Evolutionary conservation across 495 filamentous ascomycete species (phyloP).

Genomic region (Tuber aestivum): DNA sequence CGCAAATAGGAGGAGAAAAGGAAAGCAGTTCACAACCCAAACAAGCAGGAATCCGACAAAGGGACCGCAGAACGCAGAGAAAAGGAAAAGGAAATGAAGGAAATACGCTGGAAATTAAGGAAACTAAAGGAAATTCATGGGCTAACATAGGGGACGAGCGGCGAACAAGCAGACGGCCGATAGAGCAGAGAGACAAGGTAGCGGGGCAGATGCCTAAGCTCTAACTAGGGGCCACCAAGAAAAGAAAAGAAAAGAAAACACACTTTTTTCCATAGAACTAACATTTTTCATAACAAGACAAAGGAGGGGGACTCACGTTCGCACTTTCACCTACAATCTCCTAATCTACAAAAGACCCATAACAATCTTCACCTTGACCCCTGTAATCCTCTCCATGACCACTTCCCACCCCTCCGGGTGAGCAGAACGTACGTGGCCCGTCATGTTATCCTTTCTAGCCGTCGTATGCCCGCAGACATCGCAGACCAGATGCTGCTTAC

Average conservation of each 20-base stretch:
- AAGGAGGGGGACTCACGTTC: not conserved
- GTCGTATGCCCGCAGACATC: slow-evolving; percentile 24
- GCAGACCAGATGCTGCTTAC: slow-evolving; percentile 13
- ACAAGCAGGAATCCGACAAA: no score
- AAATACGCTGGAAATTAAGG: no score
- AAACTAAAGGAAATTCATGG: no score
- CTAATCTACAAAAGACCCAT: not conserved
- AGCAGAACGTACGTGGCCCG: slow-evolving; percentile 25
- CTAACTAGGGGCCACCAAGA: no score
- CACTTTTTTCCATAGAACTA: not conserved
- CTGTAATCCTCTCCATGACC: not conserved
- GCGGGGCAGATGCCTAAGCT: no score
- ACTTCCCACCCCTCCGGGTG: slow-evolving; percentile 11
- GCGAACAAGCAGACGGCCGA: no score
- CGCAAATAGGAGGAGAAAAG: no score
- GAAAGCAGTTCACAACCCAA: no score
- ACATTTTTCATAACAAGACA: not conserved
- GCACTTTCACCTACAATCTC: not conserved
- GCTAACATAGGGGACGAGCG: no score
- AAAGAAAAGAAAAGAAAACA: not conserved
- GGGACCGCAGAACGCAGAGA: no score
- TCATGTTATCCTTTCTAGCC: slow-evolving; percentile 33
- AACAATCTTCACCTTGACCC: not conserved
- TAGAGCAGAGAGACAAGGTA: not conserved
- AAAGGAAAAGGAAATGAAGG: no score